Percentiles rank a stretch among this genome's conserved stretches.
These are phyloP conservation scores for Agroathelia rolfsii DNA, from an alignment of 1,284 basidiomycete genomes.

Conservation along the genomic window DNA sequence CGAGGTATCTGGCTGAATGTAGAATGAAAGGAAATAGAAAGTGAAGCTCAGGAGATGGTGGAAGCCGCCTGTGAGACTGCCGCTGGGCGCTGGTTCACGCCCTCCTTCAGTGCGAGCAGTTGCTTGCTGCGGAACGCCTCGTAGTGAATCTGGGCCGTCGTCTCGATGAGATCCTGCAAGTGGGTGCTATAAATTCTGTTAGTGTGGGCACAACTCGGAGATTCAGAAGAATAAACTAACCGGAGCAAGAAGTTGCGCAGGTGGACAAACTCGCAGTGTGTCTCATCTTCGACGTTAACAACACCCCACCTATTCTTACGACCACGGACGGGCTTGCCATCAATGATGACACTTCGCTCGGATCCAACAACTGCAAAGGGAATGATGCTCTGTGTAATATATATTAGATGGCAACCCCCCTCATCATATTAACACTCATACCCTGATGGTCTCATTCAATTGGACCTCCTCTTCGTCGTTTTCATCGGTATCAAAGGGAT, in stretches of 20 bases:
- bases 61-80: no score
- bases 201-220: no score
- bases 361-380: constrained; percentile 97
- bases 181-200: constrained; percentile 86
- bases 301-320: constrained; percentile 98
- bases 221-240: no score
- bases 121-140: constrained; percentile 99
- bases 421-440: constrained; percentile 27
- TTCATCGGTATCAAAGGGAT: constrained; percentile 97
- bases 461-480: constrained; percentile 87
- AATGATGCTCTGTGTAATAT: constrained; percentile 63
- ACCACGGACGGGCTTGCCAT: constrained; percentile 90
- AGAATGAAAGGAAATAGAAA: no score
- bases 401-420: constrained; percentile 5
- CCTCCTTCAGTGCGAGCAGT: constrained; percentile 86
- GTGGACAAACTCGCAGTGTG: constrained; percentile 97
- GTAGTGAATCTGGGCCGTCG: constrained; percentile 97
- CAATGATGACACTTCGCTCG: constrained; percentile 88
- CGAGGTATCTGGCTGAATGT: no score
- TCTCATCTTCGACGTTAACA: constrained; percentile 94
- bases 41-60: no score
- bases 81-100: constrained; percentile 47
- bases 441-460: constrained; percentile 86
- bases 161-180: constrained; percentile 97
- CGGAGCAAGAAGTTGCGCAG: constrained; percentile 93